Evolutionary conservation across 495 filamentous ascomycete genomes (phyloP).

Genomic region (Neurospora sp.): DNA sequence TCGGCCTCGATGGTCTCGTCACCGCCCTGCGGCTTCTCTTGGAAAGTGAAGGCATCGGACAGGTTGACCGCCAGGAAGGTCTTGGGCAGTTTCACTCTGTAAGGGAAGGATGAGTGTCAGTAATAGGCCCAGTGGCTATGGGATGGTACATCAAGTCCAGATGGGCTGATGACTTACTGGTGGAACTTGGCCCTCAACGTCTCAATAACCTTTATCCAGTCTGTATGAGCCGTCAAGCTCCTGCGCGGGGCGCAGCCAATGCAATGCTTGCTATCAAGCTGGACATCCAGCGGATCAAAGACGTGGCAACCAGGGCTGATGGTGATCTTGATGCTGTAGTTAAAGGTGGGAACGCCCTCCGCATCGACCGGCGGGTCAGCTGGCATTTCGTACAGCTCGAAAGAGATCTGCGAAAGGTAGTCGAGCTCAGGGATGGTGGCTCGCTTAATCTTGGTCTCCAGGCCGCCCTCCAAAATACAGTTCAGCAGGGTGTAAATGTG

Average conservation of each 20-base stretch:
- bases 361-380: slow-evolving; percentile 47
- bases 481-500: slow-evolving; percentile 98
- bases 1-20: slow-evolving; percentile 4
- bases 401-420: slow-evolving; percentile 95
- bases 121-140: background rate
- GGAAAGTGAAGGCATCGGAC: slow-evolving; percentile 55
- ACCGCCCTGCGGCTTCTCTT: slow-evolving; percentile 35
- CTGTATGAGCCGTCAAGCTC: slow-evolving; percentile 80
- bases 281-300: slow-evolving; percentile 89
- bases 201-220: slow-evolving; percentile 94
- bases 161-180: slow-evolving; percentile 47
- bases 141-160: background rate
- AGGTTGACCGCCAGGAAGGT: slow-evolving; percentile 86
- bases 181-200: slow-evolving; percentile 90
- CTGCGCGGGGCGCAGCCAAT: slow-evolving; percentile 85
- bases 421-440: slow-evolving; percentile 93
- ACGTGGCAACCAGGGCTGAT: slow-evolving; percentile 93
- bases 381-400: slow-evolving; percentile 92
- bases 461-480: slow-evolving; percentile 92
- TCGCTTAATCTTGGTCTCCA: slow-evolving; percentile 80
- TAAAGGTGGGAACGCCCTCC: slow-evolving; percentile 47
- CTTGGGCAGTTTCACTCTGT: slow-evolving; percentile 85
- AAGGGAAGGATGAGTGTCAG: background rate
- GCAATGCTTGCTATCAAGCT: slow-evolving; percentile 87
- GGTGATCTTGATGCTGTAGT: slow-evolving; percentile 91